Base-by-base conservation (phyloP, 1,284 basidiomycete species). In the Pseudomicrostroma phylloplanum region DNA sequence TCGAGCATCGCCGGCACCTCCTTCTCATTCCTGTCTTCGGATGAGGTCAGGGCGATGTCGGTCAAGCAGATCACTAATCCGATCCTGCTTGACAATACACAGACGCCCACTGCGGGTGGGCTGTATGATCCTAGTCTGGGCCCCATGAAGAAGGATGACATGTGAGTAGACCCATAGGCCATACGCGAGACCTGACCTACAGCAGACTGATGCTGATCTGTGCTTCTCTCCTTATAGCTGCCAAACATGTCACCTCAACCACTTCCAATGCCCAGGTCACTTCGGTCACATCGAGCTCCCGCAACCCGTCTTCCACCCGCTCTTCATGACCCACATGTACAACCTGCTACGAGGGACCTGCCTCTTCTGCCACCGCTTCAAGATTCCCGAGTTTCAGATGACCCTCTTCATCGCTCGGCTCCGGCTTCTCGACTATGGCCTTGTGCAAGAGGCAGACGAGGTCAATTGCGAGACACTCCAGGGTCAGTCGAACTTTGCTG, bases 221-320 rank as follows among this genome's bases (percentile, higher is more conserved):
- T 40, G 19, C 1, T 4, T 40, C 67, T 26, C 12, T 61, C 66
- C 66, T 64, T 21, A 68, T 65, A 96, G 93, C 67, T 99, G 96
- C 81, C 83, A 89, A 70, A 96, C 96, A 80, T 99, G 96, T 80
- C 87, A 86, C 61, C 85, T 94, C 69, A 90, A 87, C 56, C 92
- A 91, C 75, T 97, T 89, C 81, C 88, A 88, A 65, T 99, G 96
- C 80, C 94, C 96, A 0, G 96, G 96, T 7, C 96, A 99, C 81
- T 98, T 91, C 82, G 96, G 96, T n/a, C 96, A 98, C 81, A 94
- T 99, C 69, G 92, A 97, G 72, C 86, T 99, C 6, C 92, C 96
- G 11, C 85, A 89, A 21, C 92, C 96, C 26, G 91, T 98, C 13
- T 98, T 90, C 79, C 94, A 99, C 79, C 96, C 96, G 0, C 83